A percentile compares a stretch with the other conserved stretches of the same genome.
Evolutionary conservation across 2,329 filamentous ascomycete species (phyloP).

Genomic region (Claviceps purpurea): DNA sequence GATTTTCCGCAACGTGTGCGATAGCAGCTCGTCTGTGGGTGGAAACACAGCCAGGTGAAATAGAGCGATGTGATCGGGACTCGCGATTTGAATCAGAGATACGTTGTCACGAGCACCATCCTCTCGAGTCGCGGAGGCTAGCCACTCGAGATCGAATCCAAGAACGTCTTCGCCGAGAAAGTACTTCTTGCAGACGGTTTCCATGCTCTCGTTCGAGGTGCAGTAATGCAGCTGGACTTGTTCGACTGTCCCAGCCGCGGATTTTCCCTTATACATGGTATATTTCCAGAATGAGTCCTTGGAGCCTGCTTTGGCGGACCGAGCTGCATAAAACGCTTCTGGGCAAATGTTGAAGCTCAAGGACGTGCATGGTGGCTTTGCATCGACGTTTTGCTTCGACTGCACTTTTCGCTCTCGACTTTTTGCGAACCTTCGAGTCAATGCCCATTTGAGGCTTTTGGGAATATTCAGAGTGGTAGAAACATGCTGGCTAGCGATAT

Average conservation of each 20-base stretch:
- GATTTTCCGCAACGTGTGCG: slow-evolving; percentile 55
- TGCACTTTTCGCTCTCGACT: too few species aligned
- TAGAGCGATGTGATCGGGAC: slow-evolving; percentile 59
- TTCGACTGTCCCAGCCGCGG: slow-evolving; percentile 26
- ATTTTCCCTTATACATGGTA: slow-evolving; percentile 46
- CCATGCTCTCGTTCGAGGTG: slow-evolving; percentile 50
- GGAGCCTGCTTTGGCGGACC: slow-evolving; percentile 28
- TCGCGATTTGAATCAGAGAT: slow-evolving; percentile 73
- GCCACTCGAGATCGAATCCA: slow-evolving; percentile 91
- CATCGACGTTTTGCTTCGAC: neutral
- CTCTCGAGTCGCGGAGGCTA: slow-evolving; percentile 31
- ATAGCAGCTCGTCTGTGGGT: slow-evolving; percentile 43
- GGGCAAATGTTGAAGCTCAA: slow-evolving; percentile 18
- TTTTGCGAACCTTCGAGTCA: neutral
- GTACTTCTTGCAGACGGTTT: slow-evolving; percentile 47
- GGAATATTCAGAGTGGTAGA: neutral
- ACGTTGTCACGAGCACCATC: slow-evolving; percentile 52
- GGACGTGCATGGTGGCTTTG: slow-evolving; percentile 14
- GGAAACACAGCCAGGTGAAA: slow-evolving; percentile 65
- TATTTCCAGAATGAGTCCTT: slow-evolving; percentile 54
- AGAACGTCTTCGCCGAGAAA: slow-evolving; percentile 59
- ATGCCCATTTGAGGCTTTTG: neutral
- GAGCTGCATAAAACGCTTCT: slow-evolving; percentile 27
- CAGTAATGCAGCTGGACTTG: slow-evolving; percentile 68
- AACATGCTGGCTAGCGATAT: neutral